Conservation (phyloP, 2,329 filamentous ascomycete species). For the Neopestalotiopsis sp. region DNA sequence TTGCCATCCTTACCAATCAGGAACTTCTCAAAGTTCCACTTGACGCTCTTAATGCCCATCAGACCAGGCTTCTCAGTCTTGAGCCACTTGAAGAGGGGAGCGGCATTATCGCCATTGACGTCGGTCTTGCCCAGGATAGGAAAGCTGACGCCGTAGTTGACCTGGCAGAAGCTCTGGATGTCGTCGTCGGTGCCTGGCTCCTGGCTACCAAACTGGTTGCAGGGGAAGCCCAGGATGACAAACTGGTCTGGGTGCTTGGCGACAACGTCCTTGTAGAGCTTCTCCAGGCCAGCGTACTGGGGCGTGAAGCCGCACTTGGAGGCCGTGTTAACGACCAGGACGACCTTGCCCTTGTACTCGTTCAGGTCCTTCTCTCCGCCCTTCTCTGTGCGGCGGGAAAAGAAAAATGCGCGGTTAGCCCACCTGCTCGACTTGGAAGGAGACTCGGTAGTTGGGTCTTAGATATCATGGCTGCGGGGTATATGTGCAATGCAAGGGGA, state of each 20-base stretch:
- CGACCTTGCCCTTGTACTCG: slow-evolving; percentile 85
- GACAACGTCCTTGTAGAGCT: slow-evolving; percentile 80
- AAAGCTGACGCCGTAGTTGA: slow-evolving; percentile 95
- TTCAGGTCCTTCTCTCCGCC: slow-evolving; percentile 73
- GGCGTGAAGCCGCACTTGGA: slow-evolving; percentile 99
- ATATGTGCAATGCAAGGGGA: slow-evolving; percentile 3
- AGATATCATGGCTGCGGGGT: slow-evolving; percentile 14
- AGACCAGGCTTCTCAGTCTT: slow-evolving; percentile 78
- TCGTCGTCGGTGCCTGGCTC: slow-evolving; percentile 85
- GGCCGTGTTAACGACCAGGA: slow-evolving; percentile 96
- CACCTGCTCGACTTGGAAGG: slow-evolving; percentile 17
- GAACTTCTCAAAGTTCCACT: slow-evolving; percentile 99
- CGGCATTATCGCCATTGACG: slow-evolving; percentile 85
- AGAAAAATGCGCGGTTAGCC: slow-evolving; percentile 22
- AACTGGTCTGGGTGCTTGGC: slow-evolving; percentile 76
- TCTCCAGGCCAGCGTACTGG: slow-evolving; percentile 90
- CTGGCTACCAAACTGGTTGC: slow-evolving; percentile 95
- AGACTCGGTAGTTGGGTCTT: slow-evolving; percentile 9
- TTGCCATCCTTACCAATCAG: slow-evolving; percentile 83
- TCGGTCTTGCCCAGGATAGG: slow-evolving; percentile 91
- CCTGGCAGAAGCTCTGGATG: slow-evolving; percentile 83
- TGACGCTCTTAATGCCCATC: slow-evolving; percentile 86
- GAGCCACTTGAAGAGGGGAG: slow-evolving; percentile 80
- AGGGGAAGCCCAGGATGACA: slow-evolving; percentile 91
- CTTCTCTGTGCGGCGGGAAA: slow-evolving; percentile 58